These are phyloP conservation scores for Amyloporia xantha DNA, from an alignment of 768 basidiomycete genomes.

Conservation along the genomic window DNA sequence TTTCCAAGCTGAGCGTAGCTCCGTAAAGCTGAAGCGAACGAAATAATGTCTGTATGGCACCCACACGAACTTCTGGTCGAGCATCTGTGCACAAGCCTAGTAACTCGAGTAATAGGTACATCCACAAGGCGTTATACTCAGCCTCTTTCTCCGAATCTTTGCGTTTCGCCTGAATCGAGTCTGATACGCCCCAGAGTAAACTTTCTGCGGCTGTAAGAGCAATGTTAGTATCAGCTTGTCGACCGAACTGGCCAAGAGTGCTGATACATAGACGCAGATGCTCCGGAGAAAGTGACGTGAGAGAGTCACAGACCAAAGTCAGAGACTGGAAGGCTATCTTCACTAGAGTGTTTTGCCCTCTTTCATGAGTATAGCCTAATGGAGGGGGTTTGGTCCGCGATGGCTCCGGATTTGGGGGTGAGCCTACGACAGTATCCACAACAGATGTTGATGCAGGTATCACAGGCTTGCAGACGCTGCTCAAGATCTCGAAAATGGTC, in stretches of 20 bases:
- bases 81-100: constrained; percentile 76
- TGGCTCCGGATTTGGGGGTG: background rate
- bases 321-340: constrained; percentile 93
- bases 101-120: constrained; percentile 81
- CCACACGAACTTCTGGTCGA: constrained; percentile 84
- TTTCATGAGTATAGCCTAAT: constrained; percentile 54
- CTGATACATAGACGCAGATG: constrained; percentile 85
- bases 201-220: constrained; percentile 91
- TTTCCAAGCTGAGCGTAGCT: constrained; percentile 68
- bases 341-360: constrained; percentile 66
- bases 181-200: constrained; percentile 92
- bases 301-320: constrained; percentile 90
- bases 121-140: constrained; percentile 87
- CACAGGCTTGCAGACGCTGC: constrained; percentile 72
- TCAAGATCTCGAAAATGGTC: constrained; percentile 86
- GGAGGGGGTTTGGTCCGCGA: constrained; percentile 31
- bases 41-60: constrained; percentile 93
- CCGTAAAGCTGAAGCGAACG: constrained; percentile 93
- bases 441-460: constrained; percentile 37
- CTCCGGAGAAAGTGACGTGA: constrained; percentile 71
- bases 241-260: constrained; percentile 87
- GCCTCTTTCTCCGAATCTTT: constrained; percentile 55
- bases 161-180: constrained; percentile 85
- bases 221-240: constrained; percentile 93
- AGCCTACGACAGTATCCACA: constrained; percentile 13